Evolutionary conservation across 2,329 filamentous ascomycete species (phyloP).

Genomic region (Aotearoamyces nothofagi): DNA sequence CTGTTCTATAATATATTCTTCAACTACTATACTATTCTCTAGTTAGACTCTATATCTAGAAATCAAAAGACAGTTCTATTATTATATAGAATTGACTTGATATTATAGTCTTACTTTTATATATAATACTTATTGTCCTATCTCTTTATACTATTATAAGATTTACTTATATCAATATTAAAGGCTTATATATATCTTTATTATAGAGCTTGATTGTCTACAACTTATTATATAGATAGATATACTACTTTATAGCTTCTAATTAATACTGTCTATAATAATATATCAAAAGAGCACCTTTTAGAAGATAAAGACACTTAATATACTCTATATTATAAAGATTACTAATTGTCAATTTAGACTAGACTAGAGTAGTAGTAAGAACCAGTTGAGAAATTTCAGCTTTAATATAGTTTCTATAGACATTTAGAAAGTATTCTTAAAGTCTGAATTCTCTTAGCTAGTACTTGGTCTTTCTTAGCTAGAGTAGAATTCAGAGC

Average conservation of each 20-base stretch:
- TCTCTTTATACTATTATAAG: slow-evolving; percentile 6
- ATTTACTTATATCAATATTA: slow-evolving; percentile 1
- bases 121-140: slow-evolving; percentile 6
- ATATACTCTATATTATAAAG: neutral
- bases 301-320: slow-evolving; percentile 1
- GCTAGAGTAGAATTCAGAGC: slow-evolving; percentile 1
- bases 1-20: no score
- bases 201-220: slow-evolving; percentile 1
- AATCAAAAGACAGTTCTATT: slow-evolving; percentile 7
- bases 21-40: slow-evolving; percentile 5
- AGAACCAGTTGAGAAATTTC: slow-evolving; percentile 1
- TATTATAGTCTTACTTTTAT: slow-evolving; percentile 6
- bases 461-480: slow-evolving; percentile 1
- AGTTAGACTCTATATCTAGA: slow-evolving; percentile 5
- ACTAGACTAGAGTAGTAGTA: neutral
- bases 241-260: neutral
- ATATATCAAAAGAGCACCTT: slow-evolving; percentile 1
- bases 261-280: slow-evolving; percentile 1
- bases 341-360: slow-evolving; percentile 1
- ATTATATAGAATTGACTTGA: slow-evolving; percentile 5
- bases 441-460: slow-evolving; percentile 1
- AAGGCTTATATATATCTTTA: slow-evolving; percentile 1
- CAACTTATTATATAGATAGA: neutral
- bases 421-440: slow-evolving; percentile 1
- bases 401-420: slow-evolving; percentile 1